A percentile compares a stretch with the other conserved stretches of the same genome.
Conservation (phyloP, 1,284 basidiomycete genomes). For the Lentinula novae-zelandiae region DNA sequence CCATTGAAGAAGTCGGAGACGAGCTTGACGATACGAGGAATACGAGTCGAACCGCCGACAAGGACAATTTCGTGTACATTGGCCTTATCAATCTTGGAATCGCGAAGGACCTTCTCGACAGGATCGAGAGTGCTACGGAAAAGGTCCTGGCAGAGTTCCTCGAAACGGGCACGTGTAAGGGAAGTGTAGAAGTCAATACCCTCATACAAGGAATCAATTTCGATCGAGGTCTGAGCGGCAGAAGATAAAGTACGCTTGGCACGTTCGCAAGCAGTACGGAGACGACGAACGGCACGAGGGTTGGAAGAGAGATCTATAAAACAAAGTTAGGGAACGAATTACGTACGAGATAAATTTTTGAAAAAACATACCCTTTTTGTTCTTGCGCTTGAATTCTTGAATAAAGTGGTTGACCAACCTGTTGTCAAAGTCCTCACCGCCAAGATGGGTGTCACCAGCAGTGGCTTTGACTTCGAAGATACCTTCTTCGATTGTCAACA, state of each 20-base stretch:
- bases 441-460: conserved; percentile 78
- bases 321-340: neutral
- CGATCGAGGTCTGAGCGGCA: conserved; percentile 94
- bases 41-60: conserved; percentile 98
- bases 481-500: conserved; percentile 73
- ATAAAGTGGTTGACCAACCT: conserved; percentile 71
- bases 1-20: conserved; percentile 99
- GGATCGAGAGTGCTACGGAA: conserved; percentile 98
- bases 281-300: conserved; percentile 94
- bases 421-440: conserved; percentile 94
- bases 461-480: conserved; percentile 80
- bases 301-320: conserved; percentile 81
- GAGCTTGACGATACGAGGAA: conserved; percentile 96
- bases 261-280: conserved; percentile 97
- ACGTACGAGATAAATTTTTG: neutral
- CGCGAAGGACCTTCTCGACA: conserved; percentile 97
- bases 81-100: conserved; percentile 97
- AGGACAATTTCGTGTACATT: conserved; percentile 96
- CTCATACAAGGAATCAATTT: conserved; percentile 98
- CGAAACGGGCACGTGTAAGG: conserved; percentile 98
- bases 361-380: conserved; percentile 14
- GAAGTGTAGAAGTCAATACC: conserved; percentile 99
- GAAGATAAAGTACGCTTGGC: conserved; percentile 98
- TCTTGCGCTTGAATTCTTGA: conserved; percentile 20
- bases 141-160: conserved; percentile 96